Evolutionary conservation across 495 filamentous ascomycete species (phyloP), one percentile per base, ranked within the genome.

Genomic region (Trichocladium uniseriatum): DNA sequence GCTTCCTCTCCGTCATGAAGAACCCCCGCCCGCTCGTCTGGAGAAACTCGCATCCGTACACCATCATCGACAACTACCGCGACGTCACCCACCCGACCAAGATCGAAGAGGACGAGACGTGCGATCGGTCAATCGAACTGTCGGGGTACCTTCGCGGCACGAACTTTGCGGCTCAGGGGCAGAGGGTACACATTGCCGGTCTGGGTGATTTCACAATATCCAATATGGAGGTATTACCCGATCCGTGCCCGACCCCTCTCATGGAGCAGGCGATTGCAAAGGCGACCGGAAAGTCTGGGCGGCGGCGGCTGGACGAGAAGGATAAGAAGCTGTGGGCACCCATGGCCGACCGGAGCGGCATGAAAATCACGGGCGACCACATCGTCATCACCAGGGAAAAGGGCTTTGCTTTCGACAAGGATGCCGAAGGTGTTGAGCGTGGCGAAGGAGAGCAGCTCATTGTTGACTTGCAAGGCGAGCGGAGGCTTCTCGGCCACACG

Each of bases 1-100:
- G 94, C 38, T 98, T 98, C 65, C 75, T 98, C 55, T 90, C 85
- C 3, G 88, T 98, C 56, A 97, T 97, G 94, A 98, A 98, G 73
- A 96, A 94, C 65, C 94, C 92, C 24, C 79, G 92, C 39, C 92
- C 92, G 5, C 70, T 98, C 6, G 74, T 96, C n/a, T 98, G 92
- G 92, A 80, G 94, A 43, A 96, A 97, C 58, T 82, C 86, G 1
- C 92, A 98, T 69, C 89, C 89, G 19, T 98, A 98, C 64, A 80
- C 86, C 44, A 69, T 98, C 40, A 88, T 89, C 37, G 92, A 98
- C 70, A 86, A 90, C 49, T 91, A 95, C 65, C 77, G 94, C 48
- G 92, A 98, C 61, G 76, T 97, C 54, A 98, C 92, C 2, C 88
- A 94, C 18, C 92, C 92, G 2, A 91, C 87, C 6, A 75, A 83